Base-by-base conservation (phyloP, 345 rosid species). In the Erysimum cheiranthoides region DNA sequence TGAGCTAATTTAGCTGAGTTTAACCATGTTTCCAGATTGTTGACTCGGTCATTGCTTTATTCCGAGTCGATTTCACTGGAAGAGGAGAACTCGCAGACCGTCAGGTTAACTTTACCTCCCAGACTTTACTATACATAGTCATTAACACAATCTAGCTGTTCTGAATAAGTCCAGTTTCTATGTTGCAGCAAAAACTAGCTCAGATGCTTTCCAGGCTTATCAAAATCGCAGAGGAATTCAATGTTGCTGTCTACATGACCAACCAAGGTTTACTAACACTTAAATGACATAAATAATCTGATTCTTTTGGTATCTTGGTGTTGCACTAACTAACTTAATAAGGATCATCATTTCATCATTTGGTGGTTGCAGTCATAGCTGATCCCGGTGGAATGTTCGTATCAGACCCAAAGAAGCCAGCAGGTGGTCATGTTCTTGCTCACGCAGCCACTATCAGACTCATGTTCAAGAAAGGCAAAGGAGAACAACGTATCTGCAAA, bases 401-500 rank as follows among this genome's bases (percentile, higher is more conserved):
- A 84, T 87, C 97, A 56, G 96, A 90, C 60, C 97, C 98, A 49
- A 87, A 86, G 83, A 87, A 94, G 74, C 98, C 96, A 35, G 93
- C 92, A 31, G 91, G 95, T 62, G 96, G 97, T 1, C 97, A 94
- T 70, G 95, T 94, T 40, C 92, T 93, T 21, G 96, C 94, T 46
- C 90, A 85, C 75, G 95, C 97, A 31, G 97, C 88, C 59, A 88
- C 95, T 39, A 83, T 92, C 62, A 90, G 98, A 76, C 81, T 94
- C 79, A 84, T 81, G 88, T 94, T 92, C 82, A 86, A 97, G 85
- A 90, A 93, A 84, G 98, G 97, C 77, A 91, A 94, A 87, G 96
- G 96, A 10, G 97, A 93, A 68, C 91, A 86, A 58, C 88, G 86
- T 13, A 87, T 90, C 66, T 91, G 94, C 85, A 91, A 91, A 85